Evolutionary conservation across 192 early-diverging fungal species (phyloP), one percentile per base, ranked within the genome.

Genomic region (Coemansia sp.): DNA sequence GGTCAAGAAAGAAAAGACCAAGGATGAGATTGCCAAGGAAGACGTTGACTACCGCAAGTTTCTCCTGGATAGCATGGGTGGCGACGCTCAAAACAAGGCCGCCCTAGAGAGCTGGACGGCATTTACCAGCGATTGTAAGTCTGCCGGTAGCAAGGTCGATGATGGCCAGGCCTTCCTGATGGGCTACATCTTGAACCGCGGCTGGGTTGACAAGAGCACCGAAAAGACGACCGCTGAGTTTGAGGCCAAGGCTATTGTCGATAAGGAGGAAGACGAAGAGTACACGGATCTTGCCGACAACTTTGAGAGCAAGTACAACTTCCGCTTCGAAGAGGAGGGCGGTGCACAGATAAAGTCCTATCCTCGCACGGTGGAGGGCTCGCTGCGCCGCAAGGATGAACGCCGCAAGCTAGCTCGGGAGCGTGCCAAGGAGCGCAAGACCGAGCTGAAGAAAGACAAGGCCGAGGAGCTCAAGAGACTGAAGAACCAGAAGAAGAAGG

Each of bases 231-330:
- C 91, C 9, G 85, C 86, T 7, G 92, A 92, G 69, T 82, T 90
- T 50, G 90, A 94, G 55, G 80, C 72, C 44, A 74, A 73, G 62
- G 64, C 53, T 7, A 87, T 94, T 66, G 85, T 90, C 4, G 90
- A 91, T n/a, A 87, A 91, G 46, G 87, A 88, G 53, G 89, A 86
- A 75, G 94, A 89, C 45, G 91, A 94, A 69, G 88, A 91, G 55
- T 84, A 86, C n/a, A 81, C 93, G 25, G 95, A 95, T 59, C 84
- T 85, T 17, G 88, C 88, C 2, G 94, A 96, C 37, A 85, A 91
- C 50, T 98, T 97, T 70, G 97, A 98, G 81, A 88, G 87, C 53
- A 86, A 86, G 69, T 93, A 95, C 78, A 98, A 98, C 66, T 96
- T 97, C 85, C 88, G 97, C 51, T 97, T 91, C 64, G 94, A 96